Percentiles rank a stretch among this genome's conserved stretches.
These are phyloP conservation scores for Paxillus rubicundulus DNA, from an alignment of 768 basidiomycete genomes.

Conservation along the genomic window DNA sequence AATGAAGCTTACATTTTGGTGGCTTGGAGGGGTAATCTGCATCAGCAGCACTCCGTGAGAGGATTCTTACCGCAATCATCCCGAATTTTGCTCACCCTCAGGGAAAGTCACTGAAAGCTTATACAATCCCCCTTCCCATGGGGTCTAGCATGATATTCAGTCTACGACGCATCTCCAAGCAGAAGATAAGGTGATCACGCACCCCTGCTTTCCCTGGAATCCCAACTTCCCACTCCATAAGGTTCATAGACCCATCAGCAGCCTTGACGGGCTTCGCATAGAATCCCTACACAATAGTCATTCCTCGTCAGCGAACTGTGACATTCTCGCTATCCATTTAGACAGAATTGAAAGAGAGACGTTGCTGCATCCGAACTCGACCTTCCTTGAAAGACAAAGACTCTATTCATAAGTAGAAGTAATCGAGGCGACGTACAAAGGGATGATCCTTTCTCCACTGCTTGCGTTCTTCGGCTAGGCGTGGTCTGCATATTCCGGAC, in stretches of 20 bases:
- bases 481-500: conserved; percentile 91
- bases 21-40: conserved; percentile 94
- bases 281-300: conserved; percentile 68
- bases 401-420: conserved; percentile 1
- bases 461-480: conserved; percentile 95
- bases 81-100: conserved; percentile 60
- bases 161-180: conserved; percentile 7
- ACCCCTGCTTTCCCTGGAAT: conserved; percentile 92
- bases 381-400: background rate
- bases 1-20: conserved; percentile 71
- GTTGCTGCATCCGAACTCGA: conserved; percentile 1
- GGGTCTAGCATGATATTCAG: conserved; percentile 55
- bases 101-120: conserved; percentile 95
- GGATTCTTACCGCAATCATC: background rate
- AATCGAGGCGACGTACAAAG: conserved; percentile 61
- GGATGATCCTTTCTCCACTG: conserved; percentile 99
- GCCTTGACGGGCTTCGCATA: conserved; percentile 92
- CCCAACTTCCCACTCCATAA: conserved; percentile 98
- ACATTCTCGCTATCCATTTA: background rate
- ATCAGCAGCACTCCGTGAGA: conserved; percentile 10
- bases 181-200: conserved; percentile 34
- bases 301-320: conserved; percentile 4
- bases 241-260: conserved; percentile 89
- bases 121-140: conserved; percentile 97
- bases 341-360: background rate